Base-by-base conservation (phyloP, 179 eudicot species). In the Pouteria campechiana region DNA sequence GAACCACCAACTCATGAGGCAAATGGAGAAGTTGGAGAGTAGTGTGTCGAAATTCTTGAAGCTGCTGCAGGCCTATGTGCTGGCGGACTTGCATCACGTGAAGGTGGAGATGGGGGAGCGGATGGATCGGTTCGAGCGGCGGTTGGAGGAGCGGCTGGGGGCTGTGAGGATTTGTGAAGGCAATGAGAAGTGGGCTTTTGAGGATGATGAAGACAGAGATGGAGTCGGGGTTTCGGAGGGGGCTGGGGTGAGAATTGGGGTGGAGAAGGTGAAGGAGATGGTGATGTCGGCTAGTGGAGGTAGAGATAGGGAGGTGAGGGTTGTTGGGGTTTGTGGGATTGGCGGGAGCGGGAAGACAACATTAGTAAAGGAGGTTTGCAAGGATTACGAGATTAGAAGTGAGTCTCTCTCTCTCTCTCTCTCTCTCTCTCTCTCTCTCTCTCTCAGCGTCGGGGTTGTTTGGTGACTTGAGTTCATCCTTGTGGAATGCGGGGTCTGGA, bases 331-430 rank as follows among this genome's bases (percentile, higher is more conserved):
- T 52, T 65, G 57, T 65, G 94, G 97, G 50, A 78, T 81, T 50
- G 88, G 88, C 7, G 97, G 95, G 0, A 75, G 80, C 65, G 95
- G 97, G 5, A 84, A 88, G 55, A 84, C 96, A 10, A 87, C 92
- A 48, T 58, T 87, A 44, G 87, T 83, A 46, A 63, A 44, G 38
- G 69, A 83, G 39, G 52, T 83, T 64, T 80, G 61, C 55, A 72
- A 37, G 52, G 94, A 87, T 63, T 64, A 64, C 44, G 63, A 73
- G 43, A 46, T 87, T 35, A 54, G 42, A 45, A 55, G 94, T 87
- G 61, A 64, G 76, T 59, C 6, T 4, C 11, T 46, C 31, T 32
- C 13, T 17, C 36, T 16, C 43, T 44, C 14, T n/a, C n/a, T n/a
- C n/a, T n/a, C n/a, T n/a, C n/a, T n/a, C n/a, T n/a, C n/a, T n/a